Base-by-base conservation (phyloP, 2,329 filamentous ascomycete species). In the Aaosphaeria arxii region DNA sequence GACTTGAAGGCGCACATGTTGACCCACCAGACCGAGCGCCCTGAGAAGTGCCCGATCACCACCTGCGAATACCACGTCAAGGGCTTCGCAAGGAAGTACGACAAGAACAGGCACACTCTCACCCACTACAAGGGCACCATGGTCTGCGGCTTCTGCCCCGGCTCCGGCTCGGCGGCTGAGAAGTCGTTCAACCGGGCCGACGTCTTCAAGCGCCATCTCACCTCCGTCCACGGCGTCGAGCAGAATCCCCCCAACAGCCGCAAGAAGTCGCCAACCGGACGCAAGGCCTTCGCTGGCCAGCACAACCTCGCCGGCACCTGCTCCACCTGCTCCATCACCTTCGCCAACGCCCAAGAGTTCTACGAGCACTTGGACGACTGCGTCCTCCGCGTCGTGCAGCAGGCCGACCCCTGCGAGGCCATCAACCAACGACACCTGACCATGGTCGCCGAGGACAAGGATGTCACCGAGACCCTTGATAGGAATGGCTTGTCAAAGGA, bases 101-200 rank as follows among this genome's bases (percentile, higher is more conserved):
- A 96, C 77, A 95, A 95, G 80, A 96, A 96, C 74, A 79, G 91
- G 40, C 91, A 96, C 70, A 95, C 91, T 5, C 73, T 96, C 53
- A 96, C 91, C 5, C 91, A 96, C 70, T 96, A 96, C 81, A 96
- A 96, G 74, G 91, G 91, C 38, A 96, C 89, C 43, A 96, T 96
- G 91, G 89, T 96, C 28, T 96, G 91, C 66, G 91, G 90, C 30
- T 96, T 96, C 75, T 96, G 91, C 62, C 89, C 91, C 1, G 89
- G 90, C 32, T 90, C 89, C 30, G 91, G 91, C 4, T 92, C 90
- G 4, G 83, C 90, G 6, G 87, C 88, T 1, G 91, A 96, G 73
- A 96, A 96, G 81, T 92, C 88, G 55, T 96, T 96, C 69, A 96
- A 96, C 76, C 84, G 91, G 48, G 91, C 91, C 49, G 91, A 96